Base-by-base conservation (phyloP, 192 early-diverging fungal genomes). In the Jimgerdemannia flammicorona region DNA sequence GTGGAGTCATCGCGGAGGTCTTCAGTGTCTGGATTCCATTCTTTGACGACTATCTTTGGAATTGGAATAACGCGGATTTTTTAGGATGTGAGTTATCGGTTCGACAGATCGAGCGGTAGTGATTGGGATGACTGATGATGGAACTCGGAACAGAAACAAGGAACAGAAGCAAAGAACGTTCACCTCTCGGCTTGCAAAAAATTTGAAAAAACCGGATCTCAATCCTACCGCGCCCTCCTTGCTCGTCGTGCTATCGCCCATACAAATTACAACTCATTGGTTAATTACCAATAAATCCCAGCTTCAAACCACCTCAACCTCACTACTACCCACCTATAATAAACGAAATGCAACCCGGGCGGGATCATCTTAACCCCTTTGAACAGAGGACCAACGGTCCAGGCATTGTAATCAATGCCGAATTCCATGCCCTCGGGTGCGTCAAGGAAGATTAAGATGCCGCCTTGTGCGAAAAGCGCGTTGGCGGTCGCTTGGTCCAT, bases 351-450 rank as follows among this genome's bases (percentile, higher is more conserved):
- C 66, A 95, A 85, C 0, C 98, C 98, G 0, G 95, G 93, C 19
- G 98, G 96, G 70, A 99, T 94, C 66, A 97, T 84, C 83, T 97
- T 97, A 40, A 98, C 78, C 63, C 98, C 98, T 74, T 88, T 94
- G 81, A 99, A 99, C 44, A 87, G 81, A 11, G 95, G 95, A 2
- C 98, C 98, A 19, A 90, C 94, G 66, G 90, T 85, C 96, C 96
- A 99, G 20, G 90, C 89, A 77, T 93, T 94, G 79, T 90, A 88
- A 78, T 98, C 97, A 70, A 98, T 91, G 11, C 97, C 97, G 78
- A 99, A 96, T 77, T 96, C 90, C 9, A 94, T 80, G 39, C 91
- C 86, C 11, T 75, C 66, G 2, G 97, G 96, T 10, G 92, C 91
- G 77, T 95, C 90, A 8, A 97, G 78, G 65, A 97, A 87, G 18